A percentile compares a stretch with the other conserved stretches of the same genome.
These are phyloP conservation scores for Pseudocercospora fuligena DNA, from an alignment of 2,329 filamentous ascomycete species.

Conservation along the genomic window DNA sequence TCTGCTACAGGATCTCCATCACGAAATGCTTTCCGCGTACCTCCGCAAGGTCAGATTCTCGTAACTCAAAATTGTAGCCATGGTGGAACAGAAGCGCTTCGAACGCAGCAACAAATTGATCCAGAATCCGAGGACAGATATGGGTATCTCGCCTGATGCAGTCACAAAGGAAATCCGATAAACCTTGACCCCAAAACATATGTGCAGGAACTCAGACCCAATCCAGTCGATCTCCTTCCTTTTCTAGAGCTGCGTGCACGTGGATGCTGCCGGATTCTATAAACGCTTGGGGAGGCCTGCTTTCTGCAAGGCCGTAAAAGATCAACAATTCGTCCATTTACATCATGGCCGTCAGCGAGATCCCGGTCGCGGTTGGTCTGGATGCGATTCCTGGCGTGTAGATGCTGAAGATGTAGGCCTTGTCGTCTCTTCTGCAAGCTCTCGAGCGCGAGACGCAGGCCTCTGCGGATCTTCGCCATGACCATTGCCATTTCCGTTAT, in stretches of 20 bases:
- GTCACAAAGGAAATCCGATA: conserved; percentile 4
- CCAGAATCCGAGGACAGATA: conserved; percentile 10
- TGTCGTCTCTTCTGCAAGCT: conserved; percentile 11
- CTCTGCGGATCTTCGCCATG: conserved; percentile 15
- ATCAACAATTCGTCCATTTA: conserved; percentile 3
- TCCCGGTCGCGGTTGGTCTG: conserved; percentile 27
- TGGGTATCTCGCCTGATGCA: conserved; percentile 21
- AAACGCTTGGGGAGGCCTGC: neutral
- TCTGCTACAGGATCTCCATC: neutral
- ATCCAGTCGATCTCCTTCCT: neutral
- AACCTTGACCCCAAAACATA: conserved; percentile 16
- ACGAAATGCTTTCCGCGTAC: neutral
- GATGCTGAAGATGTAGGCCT: conserved; percentile 17
- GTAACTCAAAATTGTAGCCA: neutral
- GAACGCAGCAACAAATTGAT: conserved; percentile 21
- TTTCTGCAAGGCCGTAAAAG: neutral
- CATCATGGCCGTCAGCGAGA: conserved; percentile 26
- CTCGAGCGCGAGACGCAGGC: conserved; percentile 18
- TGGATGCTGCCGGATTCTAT: conserved; percentile 13
- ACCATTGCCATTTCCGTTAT: conserved; percentile 13
- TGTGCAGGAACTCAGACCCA: conserved; percentile 14
- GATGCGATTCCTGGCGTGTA: conserved; percentile 22
- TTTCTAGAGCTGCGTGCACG: conserved; percentile 2
- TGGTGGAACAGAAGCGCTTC: conserved; percentile 15
- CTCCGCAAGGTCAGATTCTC: neutral